Evolutionary conservation across 176 grass and related monocot genomes (phyloP).

Genomic region (Oropetium thomaeum): DNA sequence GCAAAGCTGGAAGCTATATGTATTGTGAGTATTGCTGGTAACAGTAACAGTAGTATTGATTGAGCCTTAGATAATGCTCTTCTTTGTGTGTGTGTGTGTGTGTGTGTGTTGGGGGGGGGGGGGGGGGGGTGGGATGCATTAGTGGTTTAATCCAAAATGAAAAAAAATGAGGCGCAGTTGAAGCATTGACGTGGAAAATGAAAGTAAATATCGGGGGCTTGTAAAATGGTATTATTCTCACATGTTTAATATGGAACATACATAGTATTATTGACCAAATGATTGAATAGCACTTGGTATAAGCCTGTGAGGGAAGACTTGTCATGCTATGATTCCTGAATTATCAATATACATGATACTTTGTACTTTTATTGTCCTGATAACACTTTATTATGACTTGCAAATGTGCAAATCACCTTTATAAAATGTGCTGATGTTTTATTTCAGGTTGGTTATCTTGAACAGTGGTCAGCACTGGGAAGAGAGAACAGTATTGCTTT

Average conservation of each 20-base stretch:
- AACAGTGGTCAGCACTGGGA: constrained; percentile 69
- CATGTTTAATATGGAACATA: constrained; percentile 14
- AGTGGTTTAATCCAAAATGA: background rate
- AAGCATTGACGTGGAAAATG: background rate
- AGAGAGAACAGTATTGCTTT: constrained; percentile 65
- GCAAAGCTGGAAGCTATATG: background rate
- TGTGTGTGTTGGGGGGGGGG: no score
- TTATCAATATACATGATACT: background rate
- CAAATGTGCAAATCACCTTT: constrained; percentile 7
- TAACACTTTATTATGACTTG: constrained; percentile 12
- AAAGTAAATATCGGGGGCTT: background rate
- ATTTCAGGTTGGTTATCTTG: constrained; percentile 64
- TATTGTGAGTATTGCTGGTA: background rate
- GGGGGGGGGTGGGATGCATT: background rate
- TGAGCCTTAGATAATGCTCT: background rate
- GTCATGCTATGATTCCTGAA: background rate
- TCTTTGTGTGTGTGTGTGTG: no score
- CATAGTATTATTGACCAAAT: background rate
- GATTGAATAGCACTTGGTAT: background rate
- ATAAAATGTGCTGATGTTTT: constrained; percentile 35
- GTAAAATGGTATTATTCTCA: background rate
- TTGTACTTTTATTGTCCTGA: background rate
- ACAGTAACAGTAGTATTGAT: background rate
- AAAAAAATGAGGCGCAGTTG: background rate
- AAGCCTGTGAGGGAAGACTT: background rate